Conservation (phyloP, 106 monocot genomes). For the Chionographis japonica region DNA sequence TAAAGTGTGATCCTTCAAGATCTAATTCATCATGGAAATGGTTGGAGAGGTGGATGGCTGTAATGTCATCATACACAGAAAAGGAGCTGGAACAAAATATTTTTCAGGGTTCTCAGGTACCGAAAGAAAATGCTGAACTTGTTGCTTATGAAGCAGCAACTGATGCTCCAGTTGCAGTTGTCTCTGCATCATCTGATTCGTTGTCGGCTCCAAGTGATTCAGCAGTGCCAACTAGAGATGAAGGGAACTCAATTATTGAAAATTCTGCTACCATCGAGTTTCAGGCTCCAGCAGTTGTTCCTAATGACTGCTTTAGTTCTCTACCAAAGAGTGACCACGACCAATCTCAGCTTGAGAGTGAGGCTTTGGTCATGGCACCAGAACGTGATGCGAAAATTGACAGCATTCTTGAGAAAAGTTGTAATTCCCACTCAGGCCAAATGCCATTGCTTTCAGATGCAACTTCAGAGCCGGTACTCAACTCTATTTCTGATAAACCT, state of each 20-base stretch:
- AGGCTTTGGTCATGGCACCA: slow-evolving; percentile 1
- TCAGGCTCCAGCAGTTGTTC: slow-evolving; percentile 7
- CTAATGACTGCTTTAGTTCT: slow-evolving; percentile 4
- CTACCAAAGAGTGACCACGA: slow-evolving; percentile 20
- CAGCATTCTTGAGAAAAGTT: background rate
- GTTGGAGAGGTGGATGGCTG: slow-evolving; percentile 87
- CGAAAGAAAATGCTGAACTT: slow-evolving; percentile 8
- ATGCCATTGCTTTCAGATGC: slow-evolving; percentile 11
- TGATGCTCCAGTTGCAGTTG: slow-evolving; percentile 2
- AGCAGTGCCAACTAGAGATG: slow-evolving; percentile 4
- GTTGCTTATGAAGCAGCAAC: slow-evolving; percentile 2
- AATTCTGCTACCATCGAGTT: slow-evolving; percentile 14
- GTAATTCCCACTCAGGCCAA: slow-evolving; percentile 10
- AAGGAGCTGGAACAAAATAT: slow-evolving; percentile 9
- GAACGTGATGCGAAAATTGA: background rate
- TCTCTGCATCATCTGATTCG: slow-evolving; percentile 2
- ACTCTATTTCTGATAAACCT: slow-evolving; percentile 14
- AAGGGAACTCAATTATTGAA: slow-evolving; percentile 5
- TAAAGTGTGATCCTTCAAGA: slow-evolving; percentile 68
- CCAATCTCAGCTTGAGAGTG: slow-evolving; percentile 14
- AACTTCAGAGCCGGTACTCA: background rate
- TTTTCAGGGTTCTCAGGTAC: background rate
- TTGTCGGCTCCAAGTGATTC: background rate
- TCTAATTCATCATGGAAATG: slow-evolving; percentile 76
- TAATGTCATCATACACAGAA: slow-evolving; percentile 28